These are phyloP conservation scores for Eutrema yunnanense DNA, from an alignment of 345 rosid genomes.

Conservation along the genomic window DNA sequence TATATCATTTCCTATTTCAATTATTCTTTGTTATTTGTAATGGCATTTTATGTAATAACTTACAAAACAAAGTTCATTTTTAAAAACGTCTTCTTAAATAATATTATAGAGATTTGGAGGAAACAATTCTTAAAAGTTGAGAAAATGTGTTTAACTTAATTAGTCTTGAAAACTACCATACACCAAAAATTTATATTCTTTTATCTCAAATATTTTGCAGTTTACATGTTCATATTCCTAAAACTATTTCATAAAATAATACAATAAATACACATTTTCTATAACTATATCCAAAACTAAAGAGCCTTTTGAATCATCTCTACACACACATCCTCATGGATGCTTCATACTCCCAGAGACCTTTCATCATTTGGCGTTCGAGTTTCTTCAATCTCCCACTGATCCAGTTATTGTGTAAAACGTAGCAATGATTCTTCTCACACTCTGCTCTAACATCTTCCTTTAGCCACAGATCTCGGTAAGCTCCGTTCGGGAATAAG, in stretches of 20 bases:
- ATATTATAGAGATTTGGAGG: no score
- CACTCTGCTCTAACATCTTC: constrained; percentile 55
- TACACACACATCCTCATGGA: constrained; percentile 64
- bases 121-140: no score
- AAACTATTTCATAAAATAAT: neutral
- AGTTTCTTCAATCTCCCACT: constrained; percentile 83
- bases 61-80: no score
- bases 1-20: no score
- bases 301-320: neutral
- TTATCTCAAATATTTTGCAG: neutral
- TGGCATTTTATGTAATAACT: no score
- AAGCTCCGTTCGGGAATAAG: constrained; percentile 92
- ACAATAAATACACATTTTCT: neutral
- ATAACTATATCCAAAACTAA: constrained; percentile 17
- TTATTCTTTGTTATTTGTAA: no score
- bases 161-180: no score
- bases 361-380: constrained; percentile 63
- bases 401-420: constrained; percentile 84
- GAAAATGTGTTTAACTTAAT: no score
- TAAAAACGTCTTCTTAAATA: no score
- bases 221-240: constrained; percentile 9
- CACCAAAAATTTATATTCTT: neutral
- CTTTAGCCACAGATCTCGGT: constrained; percentile 60
- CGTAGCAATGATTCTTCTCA: constrained; percentile 45
- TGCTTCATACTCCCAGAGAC: constrained; percentile 76